Percentiles rank a stretch among this genome's conserved stretches.
phyloP scores from a whole-genome alignment of 345 rosid species.

The Adansonia digitata region DNA sequence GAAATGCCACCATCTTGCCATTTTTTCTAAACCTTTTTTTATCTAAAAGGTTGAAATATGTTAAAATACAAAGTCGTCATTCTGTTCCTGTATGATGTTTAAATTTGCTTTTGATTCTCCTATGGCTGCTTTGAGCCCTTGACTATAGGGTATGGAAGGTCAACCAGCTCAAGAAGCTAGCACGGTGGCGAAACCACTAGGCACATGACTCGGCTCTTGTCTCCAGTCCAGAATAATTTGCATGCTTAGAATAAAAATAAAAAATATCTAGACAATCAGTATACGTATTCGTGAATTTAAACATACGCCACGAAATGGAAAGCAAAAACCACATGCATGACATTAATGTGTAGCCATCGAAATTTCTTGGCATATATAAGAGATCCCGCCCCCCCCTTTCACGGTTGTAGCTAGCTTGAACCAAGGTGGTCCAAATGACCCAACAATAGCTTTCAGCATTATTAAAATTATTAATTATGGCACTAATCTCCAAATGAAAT shows the following conservation, averaged over 20 bases:
- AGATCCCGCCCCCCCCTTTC: too few relatives aligned
- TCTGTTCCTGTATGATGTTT: too few relatives aligned
- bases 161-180: not conserved
- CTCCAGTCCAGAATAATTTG: not conserved
- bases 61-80: too few relatives aligned
- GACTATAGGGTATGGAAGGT: not conserved
- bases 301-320: not conserved
- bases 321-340: not conserved
- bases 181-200: not conserved
- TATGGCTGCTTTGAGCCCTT: not conserved
- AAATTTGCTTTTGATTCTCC: too few relatives aligned
- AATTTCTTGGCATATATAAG: too few relatives aligned
- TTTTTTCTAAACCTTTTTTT: not conserved
- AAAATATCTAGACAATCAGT: not conserved
- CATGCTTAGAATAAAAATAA: not conserved
- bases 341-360: not conserved
- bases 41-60: too few relatives aligned
- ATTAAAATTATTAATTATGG: not conserved
- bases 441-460: not conserved
- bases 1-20: not conserved
- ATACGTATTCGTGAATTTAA: not conserved
- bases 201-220: not conserved
- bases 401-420: too few relatives aligned
- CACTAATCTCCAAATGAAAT: not conserved
- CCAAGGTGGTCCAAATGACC: conserved; percentile 3